Conservation (phyloP, 2,329 filamentous ascomycete species). For the Cladosporium austrohemisphaericum region DNA sequence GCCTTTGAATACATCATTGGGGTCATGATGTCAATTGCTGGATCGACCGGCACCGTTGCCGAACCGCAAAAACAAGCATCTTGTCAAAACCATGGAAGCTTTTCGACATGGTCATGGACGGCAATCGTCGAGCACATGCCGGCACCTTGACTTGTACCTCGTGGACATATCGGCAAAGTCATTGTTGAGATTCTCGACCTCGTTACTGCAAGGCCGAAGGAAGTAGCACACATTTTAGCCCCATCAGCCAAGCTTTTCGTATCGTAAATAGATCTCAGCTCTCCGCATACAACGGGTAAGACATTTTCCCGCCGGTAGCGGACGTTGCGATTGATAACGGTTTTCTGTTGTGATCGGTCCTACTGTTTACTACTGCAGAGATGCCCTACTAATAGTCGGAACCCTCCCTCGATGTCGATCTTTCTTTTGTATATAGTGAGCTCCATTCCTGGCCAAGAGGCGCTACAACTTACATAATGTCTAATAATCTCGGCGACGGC, state of each 20-base stretch:
- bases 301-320: constrained; percentile 6
- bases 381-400: neutral
- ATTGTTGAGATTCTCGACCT: no score
- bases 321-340: constrained; percentile 12
- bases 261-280: constrained; percentile 4
- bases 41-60: no score
- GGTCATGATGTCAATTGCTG: no score
- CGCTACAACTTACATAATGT: neutral
- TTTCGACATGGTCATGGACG: no score
- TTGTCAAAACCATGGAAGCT: no score
- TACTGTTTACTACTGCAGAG: neutral
- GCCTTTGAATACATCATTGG: no score
- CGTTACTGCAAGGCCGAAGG: neutral
- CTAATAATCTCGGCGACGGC: constrained; percentile 1
- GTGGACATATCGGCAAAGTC: no score
- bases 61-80: no score
- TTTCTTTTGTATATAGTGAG: neutral
- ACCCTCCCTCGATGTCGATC: neutral
- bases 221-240: neutral
- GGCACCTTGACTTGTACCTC: no score
- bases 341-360: constrained; percentile 11
- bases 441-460: neutral
- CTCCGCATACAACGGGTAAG: constrained; percentile 8
- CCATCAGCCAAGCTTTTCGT: constrained; percentile 1
- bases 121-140: neutral